Base-by-base conservation (phyloP, 345 rosid species). In the Limnanthes douglasii region DNA sequence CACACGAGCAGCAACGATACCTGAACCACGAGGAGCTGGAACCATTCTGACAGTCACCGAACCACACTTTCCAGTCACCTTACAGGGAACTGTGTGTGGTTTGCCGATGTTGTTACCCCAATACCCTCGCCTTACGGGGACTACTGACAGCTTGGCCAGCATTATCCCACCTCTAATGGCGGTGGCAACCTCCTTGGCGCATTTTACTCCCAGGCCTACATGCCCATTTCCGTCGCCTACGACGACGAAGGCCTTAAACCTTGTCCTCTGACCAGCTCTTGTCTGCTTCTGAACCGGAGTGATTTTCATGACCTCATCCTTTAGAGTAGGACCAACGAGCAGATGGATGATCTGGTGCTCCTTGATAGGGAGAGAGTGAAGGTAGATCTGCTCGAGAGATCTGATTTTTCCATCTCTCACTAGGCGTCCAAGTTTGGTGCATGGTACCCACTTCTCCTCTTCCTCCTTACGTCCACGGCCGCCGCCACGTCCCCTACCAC, bases 251-350 rank as follows among this genome's bases (percentile, higher is more conserved):
- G 86, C 86, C 75, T 80, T 80, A 72, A 82, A 82, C 28, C 85
- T 53, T 3, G 85, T 82, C 9, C 94, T 47, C 57, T 77, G 90
- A 1, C 90, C 90, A 15, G 86, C 93, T 2, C 93, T 64, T 8
- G 86, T 80, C 41, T 85, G 94, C 15, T 85, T 80, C 83, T 85
- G 96, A 13, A 80, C 94, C 0, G 96, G 90, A 57, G 75, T 75
- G 58, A 82, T 82, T 39, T 86, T 82, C 97, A 86, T 86, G 31
- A 86, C 97, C 68, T 86, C 97, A 4, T 86, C 97, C 50, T 82
- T 86, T 50, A 86, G 56, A 0, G 68, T 21, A 0, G 84, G 86
- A n/a, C 81, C 90, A 1, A 70, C 65, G 15, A 86, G 88, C 1
- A 46, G 37, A 62, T 82, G 94, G 0, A 86, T 24, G 57, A 86